Base-by-base conservation (phyloP, 805 yeast genomes). In the Saturnispora gosingensis region DNA sequence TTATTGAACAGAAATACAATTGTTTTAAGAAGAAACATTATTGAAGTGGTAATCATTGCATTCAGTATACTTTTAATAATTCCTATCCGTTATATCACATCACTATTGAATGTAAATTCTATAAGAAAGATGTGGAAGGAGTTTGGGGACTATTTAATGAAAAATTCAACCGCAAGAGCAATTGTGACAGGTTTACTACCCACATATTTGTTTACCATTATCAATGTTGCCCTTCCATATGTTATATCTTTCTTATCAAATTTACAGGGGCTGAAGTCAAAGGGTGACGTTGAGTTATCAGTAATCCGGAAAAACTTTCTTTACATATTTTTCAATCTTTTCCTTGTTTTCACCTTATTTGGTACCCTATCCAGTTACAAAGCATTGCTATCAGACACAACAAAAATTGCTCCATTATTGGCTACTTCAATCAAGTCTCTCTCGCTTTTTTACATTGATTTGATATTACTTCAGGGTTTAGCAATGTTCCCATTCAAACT, bases 391-490 rank as follows among this genome's bases (percentile, higher is more conserved):
- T 71, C 80, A 25, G 83, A 79, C 58, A 78, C 83, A 10, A 78
- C 82, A 13, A 76, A 74, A 60, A 76, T 79, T 52, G 83, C 83
- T 0, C 77, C 74, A 51, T 73, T 76, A 50, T 61, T 79, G 53
- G 83, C 83, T 5, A 67, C 70, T 11, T 77, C 82, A 1, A 69
- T 79, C 50, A 76, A 75, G 59, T 69, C 73, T 42, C 64, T 77
- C 36, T 76, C 82, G 2, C 65, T 79, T 45, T 79, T 79, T 57
- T 79, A 79, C 56, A 78, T 75, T 48, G 80, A 79, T 60, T 71
- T 79, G 66, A 84, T 85, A 53, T 70, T 85, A 22, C 73, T 85
- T 52, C 93, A 85, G 64, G 93, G 89, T 0, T 59, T 80, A 48
- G 80, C 81, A 1, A 77, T 80, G 81, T 77, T 79, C 57, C 83